Percentiles rank a stretch among this genome's conserved stretches.
Conservation (phyloP, 805 yeast species). For the Candida easanensis region DNA sequence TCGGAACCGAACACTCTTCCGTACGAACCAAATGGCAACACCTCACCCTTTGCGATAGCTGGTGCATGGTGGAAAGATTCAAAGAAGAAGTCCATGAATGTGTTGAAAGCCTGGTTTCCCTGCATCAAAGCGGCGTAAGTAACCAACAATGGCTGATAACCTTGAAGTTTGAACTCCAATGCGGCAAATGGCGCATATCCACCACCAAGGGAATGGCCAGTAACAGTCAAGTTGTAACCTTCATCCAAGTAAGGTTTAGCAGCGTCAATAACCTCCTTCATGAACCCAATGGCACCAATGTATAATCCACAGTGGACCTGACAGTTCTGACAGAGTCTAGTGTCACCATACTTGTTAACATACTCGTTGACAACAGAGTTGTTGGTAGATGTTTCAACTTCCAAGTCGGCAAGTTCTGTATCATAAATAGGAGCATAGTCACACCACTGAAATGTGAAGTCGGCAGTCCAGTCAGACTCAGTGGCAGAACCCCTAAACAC, state of each 20-base stretch:
- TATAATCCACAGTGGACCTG: slow-evolving; percentile 65
- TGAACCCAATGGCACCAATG: slow-evolving; percentile 42
- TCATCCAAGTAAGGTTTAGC: slow-evolving; percentile 35
- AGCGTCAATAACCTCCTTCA: slow-evolving; percentile 35
- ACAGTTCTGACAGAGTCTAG: slow-evolving; percentile 45
- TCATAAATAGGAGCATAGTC: slow-evolving; percentile 40
- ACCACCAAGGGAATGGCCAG: slow-evolving; percentile 80
- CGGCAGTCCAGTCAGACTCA: slow-evolving; percentile 60
- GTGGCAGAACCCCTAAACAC: slow-evolving; percentile 66
- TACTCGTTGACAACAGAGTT: slow-evolving; percentile 1
- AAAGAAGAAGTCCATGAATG: slow-evolving; percentile 52
- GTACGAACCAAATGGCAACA: slow-evolving; percentile 30
- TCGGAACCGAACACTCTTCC: slow-evolving; percentile 54
- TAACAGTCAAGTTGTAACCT: slow-evolving; percentile 48
- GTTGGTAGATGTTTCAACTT: slow-evolving; percentile 2
- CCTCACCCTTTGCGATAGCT: slow-evolving; percentile 31
- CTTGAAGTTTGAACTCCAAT: slow-evolving; percentile 54
- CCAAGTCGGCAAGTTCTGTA: slow-evolving; percentile 1
- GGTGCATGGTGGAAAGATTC: slow-evolving; percentile 34
- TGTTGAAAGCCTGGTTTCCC: slow-evolving; percentile 50
- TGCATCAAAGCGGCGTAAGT: slow-evolving; percentile 66
- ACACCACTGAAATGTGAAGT: slow-evolving; percentile 47
- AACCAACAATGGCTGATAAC: slow-evolving; percentile 51
- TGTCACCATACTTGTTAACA: slow-evolving; percentile 6
- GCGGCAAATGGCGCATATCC: slow-evolving; percentile 65